Base-by-base conservation (phyloP, 306 rosid species). In the Gastrolobium bilobum region DNA sequence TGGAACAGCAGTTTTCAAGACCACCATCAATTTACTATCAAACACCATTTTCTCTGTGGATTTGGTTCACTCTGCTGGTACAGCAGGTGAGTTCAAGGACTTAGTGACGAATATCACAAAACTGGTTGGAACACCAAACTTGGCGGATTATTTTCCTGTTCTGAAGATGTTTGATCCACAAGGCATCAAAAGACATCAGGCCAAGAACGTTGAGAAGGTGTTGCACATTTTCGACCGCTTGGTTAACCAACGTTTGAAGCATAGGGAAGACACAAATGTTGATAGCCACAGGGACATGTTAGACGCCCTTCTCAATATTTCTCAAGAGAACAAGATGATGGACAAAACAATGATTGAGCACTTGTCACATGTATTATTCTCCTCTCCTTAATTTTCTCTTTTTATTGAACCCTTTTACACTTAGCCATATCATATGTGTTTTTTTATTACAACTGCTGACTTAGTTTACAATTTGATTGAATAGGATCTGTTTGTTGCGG, bases 41-140 rank as follows among this genome's bases (percentile, higher is more conserved):
- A 47, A 47, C 15, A 47, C 53, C 53, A 47, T 47, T 47, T 47
- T 47, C 53, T 47, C 53, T 47, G 53, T 10, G 53, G 53, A 47
- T 47, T 47, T 47, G 53, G 15, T 47, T 47, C 53, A 47, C 5
- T 47, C 53, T 11, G 53, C 53, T 10, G 53, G 53, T 47, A 47
- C 14, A 47, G 53, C 15, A 1, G 15, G 53, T 3, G 53, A 47
- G 53, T 47, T 47, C 53, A 47, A 52, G 30, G 59, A 52, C 9
- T 15, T 52, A 6, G 59, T 52, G 29, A 15, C 59, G 2, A 52
- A 52, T 15, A 52, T 52, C 29, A 52, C 59, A n/a, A 52, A 52
- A 52, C 6, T 52, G 7, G 59, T 52, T 52, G 59, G 59, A 52
- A 52, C 59, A 15, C 59, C 59, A 20, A 52, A 52, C 59, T 20